These are phyloP conservation scores for Fusarium sp. DNA, from an alignment of 2,329 filamentous ascomycete genomes.

Conservation along the genomic window DNA sequence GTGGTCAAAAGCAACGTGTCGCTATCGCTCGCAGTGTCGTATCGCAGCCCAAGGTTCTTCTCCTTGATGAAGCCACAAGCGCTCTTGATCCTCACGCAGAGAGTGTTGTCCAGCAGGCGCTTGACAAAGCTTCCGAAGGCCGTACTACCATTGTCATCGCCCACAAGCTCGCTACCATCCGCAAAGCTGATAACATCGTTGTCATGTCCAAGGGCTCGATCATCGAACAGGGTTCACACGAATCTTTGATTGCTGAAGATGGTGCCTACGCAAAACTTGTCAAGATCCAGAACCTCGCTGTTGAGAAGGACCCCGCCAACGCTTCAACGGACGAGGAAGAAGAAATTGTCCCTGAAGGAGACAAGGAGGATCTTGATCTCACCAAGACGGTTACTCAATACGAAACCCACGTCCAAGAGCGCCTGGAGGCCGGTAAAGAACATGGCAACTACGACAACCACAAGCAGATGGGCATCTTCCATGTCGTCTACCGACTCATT, in stretches of 20 bases:
- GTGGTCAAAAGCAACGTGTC: conserved; percentile 76
- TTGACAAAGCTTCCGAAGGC: conserved; percentile 66
- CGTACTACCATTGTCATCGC: conserved; percentile 76
- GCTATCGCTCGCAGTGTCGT: conserved; percentile 77
- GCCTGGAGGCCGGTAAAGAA: conserved; percentile 55
- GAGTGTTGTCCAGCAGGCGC: conserved; percentile 67
- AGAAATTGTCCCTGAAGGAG: conserved; percentile 37
- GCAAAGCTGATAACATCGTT: conserved; percentile 53
- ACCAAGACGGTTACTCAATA: conserved; percentile 54
- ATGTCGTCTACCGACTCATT: conserved; percentile 54
- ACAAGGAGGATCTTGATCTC: conserved; percentile 36
- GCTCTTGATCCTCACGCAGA: conserved; percentile 63
- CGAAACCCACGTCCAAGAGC: conserved; percentile 50
- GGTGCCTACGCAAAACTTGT: conserved; percentile 70
- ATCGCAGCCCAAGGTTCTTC: conserved; percentile 71
- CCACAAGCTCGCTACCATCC: conserved; percentile 64
- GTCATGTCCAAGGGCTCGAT: conserved; percentile 50
- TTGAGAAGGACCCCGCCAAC: conserved; percentile 43
- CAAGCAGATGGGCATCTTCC: conserved; percentile 52
- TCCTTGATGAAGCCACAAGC: conserved; percentile 77
- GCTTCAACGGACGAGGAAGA: conserved; percentile 48
- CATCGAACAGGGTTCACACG: conserved; percentile 54
- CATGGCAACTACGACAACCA: conserved; percentile 57
- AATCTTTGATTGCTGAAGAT: conserved; percentile 65
- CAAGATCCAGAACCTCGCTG: conserved; percentile 56